Percentiles rank a stretch among this genome's conserved stretches.
Evolutionary conservation across 2,329 filamentous ascomycete genomes (phyloP).

Genomic region (Aureobasidium sp.): DNA sequence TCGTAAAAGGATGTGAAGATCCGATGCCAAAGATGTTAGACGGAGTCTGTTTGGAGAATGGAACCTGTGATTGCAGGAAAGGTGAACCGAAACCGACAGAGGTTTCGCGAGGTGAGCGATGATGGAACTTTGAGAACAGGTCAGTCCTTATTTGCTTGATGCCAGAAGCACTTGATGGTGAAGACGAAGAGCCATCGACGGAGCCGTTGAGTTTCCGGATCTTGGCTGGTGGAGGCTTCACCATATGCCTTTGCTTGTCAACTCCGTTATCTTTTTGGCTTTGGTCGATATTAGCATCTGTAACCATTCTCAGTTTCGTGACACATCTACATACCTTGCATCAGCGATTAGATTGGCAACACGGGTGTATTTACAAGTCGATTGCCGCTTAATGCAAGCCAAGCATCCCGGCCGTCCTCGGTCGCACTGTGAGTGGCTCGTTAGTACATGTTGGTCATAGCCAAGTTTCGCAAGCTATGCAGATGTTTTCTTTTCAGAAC

Average conservation of each 20-base stretch:
- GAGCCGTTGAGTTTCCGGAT: conserved; percentile 22
- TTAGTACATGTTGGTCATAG: background rate
- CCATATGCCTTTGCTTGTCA: conserved; percentile 17
- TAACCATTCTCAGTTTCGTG: background rate
- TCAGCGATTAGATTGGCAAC: conserved; percentile 61
- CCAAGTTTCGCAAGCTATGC: conserved; percentile 1
- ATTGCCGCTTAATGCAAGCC: conserved; percentile 65
- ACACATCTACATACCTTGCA: conserved; percentile 47
- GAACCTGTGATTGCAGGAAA: conserved; percentile 60
- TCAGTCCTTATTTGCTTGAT: conserved; percentile 7
- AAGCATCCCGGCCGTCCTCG: conserved; percentile 51
- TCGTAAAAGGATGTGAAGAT: conserved; percentile 69
- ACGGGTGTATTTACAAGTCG: conserved; percentile 64
- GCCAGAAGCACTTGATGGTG: background rate
- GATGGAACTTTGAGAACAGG: conserved; percentile 7
- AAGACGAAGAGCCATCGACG: conserved; percentile 6
- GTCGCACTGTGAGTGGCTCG: conserved; percentile 51
- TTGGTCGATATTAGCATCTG: background rate
- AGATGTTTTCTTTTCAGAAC: background rate
- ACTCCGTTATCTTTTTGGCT: background rate
- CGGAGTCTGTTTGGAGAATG: conserved; percentile 59
- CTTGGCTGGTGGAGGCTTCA: conserved; percentile 28
- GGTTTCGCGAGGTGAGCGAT: background rate
- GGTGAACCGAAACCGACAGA: conserved; percentile 36
- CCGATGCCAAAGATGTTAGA: conserved; percentile 76